A percentile compares a stretch with the other conserved stretches of the same genome.
Conservation (phyloP, 2,329 filamentous ascomycete genomes). For the Aspergillus bombycis region DNA sequence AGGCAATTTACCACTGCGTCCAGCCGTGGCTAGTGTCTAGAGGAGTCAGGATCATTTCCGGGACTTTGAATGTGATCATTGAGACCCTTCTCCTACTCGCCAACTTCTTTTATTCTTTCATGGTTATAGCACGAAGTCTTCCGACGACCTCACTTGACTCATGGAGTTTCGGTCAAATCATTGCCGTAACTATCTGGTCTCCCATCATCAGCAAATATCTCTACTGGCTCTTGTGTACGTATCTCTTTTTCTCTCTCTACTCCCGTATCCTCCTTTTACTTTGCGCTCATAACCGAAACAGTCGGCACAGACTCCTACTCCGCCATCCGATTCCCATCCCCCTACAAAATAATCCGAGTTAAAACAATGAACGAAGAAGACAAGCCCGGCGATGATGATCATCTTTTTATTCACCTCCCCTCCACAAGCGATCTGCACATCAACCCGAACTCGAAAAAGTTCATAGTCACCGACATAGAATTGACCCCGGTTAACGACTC, state of each 20-base stretch:
- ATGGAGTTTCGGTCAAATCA: slow-evolving; percentile 4
- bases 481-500: neutral
- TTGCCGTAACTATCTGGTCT: slow-evolving; percentile 4
- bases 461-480: neutral
- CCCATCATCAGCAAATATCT: slow-evolving; percentile 4
- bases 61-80: neutral
- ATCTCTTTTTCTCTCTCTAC: neutral
- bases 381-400: neutral
- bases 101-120: neutral
- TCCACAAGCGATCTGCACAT: neutral
- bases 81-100: neutral
- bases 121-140: neutral
- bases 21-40: neutral
- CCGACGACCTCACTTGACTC: neutral
- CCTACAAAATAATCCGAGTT: neutral
- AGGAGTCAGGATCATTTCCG: neutral
- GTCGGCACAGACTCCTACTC: slow-evolving; percentile 2
- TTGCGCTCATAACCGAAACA: neutral
- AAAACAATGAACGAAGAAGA: neutral
- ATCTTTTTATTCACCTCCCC: neutral
- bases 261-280: neutral
- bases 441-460: neutral
- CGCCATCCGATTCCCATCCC: slow-evolving; percentile 2
- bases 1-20: neutral
- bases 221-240: neutral